phyloP scores from a whole-genome alignment of 352 stramenopile species.

The Phytophthora fragariae region DNA sequence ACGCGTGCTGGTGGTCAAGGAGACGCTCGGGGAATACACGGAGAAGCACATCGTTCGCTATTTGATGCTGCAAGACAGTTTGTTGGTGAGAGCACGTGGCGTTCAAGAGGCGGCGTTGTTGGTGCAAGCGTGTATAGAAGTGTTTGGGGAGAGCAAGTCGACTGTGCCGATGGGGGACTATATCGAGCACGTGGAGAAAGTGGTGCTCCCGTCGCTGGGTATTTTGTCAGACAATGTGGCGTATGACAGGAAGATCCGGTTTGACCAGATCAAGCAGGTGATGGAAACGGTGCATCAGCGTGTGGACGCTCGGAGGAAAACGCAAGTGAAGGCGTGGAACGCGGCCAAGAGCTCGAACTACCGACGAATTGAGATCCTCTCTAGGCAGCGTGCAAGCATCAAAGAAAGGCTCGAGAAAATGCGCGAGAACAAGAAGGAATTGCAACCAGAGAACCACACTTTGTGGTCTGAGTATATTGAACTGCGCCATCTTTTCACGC shows the following conservation, averaged over 20 bases:
- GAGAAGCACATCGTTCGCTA: constrained; percentile 61
- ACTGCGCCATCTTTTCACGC: constrained; percentile 64
- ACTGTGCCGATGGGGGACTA: constrained; percentile 55
- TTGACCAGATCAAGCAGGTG: constrained; percentile 57
- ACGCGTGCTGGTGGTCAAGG: constrained; percentile 48
- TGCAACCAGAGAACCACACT: constrained; percentile 56
- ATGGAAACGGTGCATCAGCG: constrained; percentile 62
- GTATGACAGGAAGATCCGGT: constrained; percentile 27
- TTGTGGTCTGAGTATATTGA: constrained; percentile 79
- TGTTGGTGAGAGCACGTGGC: constrained; percentile 40
- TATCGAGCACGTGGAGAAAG: constrained; percentile 59
- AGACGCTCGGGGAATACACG: constrained; percentile 68
- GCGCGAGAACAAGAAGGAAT: constrained; percentile 43
- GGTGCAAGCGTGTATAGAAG: constrained; percentile 62
- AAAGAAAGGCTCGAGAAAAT: constrained; percentile 71
- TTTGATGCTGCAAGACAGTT: constrained; percentile 52
- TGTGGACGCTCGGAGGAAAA: constrained; percentile 54
- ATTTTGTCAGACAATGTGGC: constrained; percentile 4
- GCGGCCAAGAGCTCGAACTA: constrained; percentile 62
- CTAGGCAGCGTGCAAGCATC: constrained; percentile 64
- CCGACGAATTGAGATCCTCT: constrained; percentile 75
- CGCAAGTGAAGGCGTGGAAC: constrained; percentile 59
- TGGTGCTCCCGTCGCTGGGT: constrained; percentile 38
- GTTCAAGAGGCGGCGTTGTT: constrained; percentile 59
- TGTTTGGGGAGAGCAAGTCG: constrained; percentile 49